Evolutionary conservation across 768 basidiomycete species (phyloP), one percentile per base, ranked within the genome.

Genomic region (Roridomyces roridus): DNA sequence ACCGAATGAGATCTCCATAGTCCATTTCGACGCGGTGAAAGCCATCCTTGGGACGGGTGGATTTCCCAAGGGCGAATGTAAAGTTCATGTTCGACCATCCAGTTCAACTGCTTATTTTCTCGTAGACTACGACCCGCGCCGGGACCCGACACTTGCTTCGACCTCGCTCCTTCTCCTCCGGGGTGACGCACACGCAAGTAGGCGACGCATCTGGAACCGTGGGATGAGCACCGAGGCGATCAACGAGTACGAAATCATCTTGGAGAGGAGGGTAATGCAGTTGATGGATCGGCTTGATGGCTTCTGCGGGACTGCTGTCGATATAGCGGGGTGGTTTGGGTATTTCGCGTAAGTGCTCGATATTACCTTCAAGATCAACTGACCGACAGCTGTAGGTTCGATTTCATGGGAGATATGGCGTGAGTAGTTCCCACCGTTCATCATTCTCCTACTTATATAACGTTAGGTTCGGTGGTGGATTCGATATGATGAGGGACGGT

Each of bases 201-300:
- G 80, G 9, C 74, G 82, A 11, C 73, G 74, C 17, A 69, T 79
- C 0, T 85, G 82, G 83, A 77, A 77, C 20, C 72, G 80, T 20
- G 83, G 74, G 0, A 76, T 84, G 69, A 81, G 67, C 48, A 72
- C 75, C 9, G 59, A 67, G 3, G 75, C 82, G 2, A 53, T 85
- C 26, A 79, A 77, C 56, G 79, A 75, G 7, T 84, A 82, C 51
- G 76, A 82, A 55, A 55, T 62, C 1, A 65, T 77, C 2, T 63
- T 84, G 15, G 67, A 68, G 1, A 67, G 65, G 26, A 64, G 81
- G 8, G 73, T 70, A 1, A 48, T 57, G 1, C 77, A 83, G 55
- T 69, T 84, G 1, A 68, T 79, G 7, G 74, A 75, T 1, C 47
- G 62, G 7, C 57, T 82, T 17, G 68, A 67, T 18, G 14, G 49